Conservation (phyloP, 169 alveolate genomes). For the Perkinsus olseni region DNA sequence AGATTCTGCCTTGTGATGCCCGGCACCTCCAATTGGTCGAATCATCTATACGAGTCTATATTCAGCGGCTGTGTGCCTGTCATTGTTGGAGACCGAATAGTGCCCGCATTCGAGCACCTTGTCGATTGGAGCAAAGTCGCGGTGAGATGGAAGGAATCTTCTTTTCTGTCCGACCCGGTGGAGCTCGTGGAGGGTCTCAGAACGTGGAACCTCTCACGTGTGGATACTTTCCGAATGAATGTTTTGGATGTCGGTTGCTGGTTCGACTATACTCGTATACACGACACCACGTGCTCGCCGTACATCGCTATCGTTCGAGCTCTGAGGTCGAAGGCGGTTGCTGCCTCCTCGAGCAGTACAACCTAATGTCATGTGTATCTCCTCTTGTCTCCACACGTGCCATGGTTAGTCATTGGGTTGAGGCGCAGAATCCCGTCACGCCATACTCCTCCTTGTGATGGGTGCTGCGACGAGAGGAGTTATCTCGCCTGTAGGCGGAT, state of each 20-base stretch:
- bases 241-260: background rate
- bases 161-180: background rate
- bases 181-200: background rate
- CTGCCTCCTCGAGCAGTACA: background rate
- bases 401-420: too few species aligned
- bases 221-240: background rate
- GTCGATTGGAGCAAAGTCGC: background rate
- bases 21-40: background rate
- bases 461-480: too few species aligned
- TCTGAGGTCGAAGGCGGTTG: background rate
- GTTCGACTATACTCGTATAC: background rate
- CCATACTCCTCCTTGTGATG: too few species aligned
- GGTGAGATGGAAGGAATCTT: background rate
- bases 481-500: too few species aligned
- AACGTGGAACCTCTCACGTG: background rate
- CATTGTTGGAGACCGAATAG: background rate
- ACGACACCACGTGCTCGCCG: background rate
- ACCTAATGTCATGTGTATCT: too few species aligned
- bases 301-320: background rate
- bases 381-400: too few species aligned
- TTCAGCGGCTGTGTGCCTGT: constrained; percentile 5
- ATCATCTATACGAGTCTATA: background rate
- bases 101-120: background rate
- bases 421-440: too few species aligned
- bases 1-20: background rate